These are phyloP conservation scores for Westerdykella aurantiaca DNA, from an alignment of 2,329 filamentous ascomycete genomes.

Conservation along the genomic window DNA sequence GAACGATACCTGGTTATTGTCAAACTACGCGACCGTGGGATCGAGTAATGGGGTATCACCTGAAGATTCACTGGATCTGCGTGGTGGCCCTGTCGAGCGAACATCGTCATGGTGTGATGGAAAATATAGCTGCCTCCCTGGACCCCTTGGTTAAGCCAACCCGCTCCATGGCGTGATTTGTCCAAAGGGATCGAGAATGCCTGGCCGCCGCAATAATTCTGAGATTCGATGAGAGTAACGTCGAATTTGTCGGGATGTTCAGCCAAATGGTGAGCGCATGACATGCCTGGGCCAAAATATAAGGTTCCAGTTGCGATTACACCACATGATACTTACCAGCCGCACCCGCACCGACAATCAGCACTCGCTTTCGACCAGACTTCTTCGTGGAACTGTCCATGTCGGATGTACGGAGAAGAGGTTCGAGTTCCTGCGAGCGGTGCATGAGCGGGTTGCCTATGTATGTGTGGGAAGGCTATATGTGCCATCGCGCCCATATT, in stretches of 20 bases:
- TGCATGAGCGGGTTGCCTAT: slow-evolving; percentile 9
- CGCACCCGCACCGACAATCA: slow-evolving; percentile 38
- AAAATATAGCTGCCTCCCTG: slow-evolving; percentile 62
- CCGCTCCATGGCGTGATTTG: slow-evolving; percentile 51
- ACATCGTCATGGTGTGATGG: slow-evolving; percentile 63
- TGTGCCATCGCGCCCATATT: neutral
- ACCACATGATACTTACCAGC: slow-evolving; percentile 27
- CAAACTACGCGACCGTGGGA: neutral
- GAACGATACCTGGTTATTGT: slow-evolving; percentile 47
- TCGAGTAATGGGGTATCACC: slow-evolving; percentile 17
- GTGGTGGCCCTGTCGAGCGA: slow-evolving; percentile 51
- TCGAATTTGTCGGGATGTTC: slow-evolving; percentile 61
- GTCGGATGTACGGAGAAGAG: slow-evolving; percentile 27
- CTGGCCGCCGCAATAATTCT: slow-evolving; percentile 55
- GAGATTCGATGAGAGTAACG: slow-evolving; percentile 51
- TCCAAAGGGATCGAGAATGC: slow-evolving; percentile 55
- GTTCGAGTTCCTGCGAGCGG: slow-evolving; percentile 20
- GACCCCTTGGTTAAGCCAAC: slow-evolving; percentile 58
- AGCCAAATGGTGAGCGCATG: slow-evolving; percentile 61
- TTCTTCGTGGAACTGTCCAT: slow-evolving; percentile 26
- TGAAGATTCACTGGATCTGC: slow-evolving; percentile 56
- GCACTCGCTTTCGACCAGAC: slow-evolving; percentile 30
- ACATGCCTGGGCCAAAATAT: slow-evolving; percentile 44
- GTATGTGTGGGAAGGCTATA: neutral
- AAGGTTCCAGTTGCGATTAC: neutral